Conservation (phyloP, 2,329 filamentous ascomycete genomes). For the Didymellaceae sp. region DNA sequence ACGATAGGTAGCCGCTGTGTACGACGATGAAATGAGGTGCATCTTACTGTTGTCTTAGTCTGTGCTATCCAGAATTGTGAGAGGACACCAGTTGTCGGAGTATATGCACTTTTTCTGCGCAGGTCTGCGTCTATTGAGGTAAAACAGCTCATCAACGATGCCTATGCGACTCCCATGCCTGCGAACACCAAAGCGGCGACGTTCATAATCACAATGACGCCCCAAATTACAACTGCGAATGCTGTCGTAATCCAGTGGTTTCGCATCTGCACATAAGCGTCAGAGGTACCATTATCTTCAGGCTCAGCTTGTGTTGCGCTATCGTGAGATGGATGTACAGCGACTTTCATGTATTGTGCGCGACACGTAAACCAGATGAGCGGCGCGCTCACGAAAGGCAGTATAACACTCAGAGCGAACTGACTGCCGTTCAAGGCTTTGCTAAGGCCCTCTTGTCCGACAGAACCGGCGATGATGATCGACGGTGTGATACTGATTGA, state of each 20-base stretch:
- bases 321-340: conserved; percentile 35
- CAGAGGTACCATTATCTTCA: conserved; percentile 20
- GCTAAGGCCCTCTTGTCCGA: conserved; percentile 73
- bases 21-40: not conserved
- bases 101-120: not conserved
- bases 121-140: not conserved
- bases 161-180: conserved; percentile 55
- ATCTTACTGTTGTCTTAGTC: not conserved
- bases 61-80: not conserved
- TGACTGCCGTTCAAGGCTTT: conserved; percentile 77
- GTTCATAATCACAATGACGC: conserved; percentile 78
- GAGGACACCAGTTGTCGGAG: not conserved
- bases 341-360: conserved; percentile 79
- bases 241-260: conserved; percentile 71
- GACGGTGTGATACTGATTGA: conserved; percentile 81
- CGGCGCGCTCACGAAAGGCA: conserved; percentile 84
- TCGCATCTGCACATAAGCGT: conserved; percentile 64
- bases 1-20: not conserved
- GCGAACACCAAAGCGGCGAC: conserved; percentile 73
- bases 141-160: not conserved
- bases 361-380: conserved; percentile 85
- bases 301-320: conserved; percentile 1
- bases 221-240: conserved; percentile 70
- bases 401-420: conserved; percentile 76
- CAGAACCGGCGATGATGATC: conserved; percentile 81